Evolutionary conservation across 805 yeast species (phyloP), one percentile per base, ranked within the genome.

Genomic region (Yarrowia hollandica): DNA sequence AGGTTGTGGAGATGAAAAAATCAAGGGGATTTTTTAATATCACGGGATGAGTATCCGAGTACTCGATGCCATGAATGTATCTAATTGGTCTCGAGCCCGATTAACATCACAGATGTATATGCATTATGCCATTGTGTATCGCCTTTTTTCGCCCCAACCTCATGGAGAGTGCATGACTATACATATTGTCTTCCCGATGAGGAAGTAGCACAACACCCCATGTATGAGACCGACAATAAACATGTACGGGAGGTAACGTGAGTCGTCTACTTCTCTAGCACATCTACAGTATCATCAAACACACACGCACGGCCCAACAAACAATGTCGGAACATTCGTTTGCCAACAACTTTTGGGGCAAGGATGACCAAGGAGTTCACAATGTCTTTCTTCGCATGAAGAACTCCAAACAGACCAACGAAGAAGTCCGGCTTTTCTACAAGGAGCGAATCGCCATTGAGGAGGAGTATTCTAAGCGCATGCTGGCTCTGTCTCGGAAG

Each of bases 391-490:
- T 75, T 62, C 79, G 84, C 61, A 79, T 86, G 75, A 79, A 80
- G 64, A 77, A 81, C 61, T 82, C 90, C 8, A 75, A 80, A 37
- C 78, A 77, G 46, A 84, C 94, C 0, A 71, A 81, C 50, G 83
- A 82, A 25, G 80, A 77, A 26, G 65, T 84, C 15, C 68, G 73
- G 8, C 64, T 66, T 1, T 82, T 78, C 62, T 82, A 81, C 70
- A 79, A 75, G 61, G 87, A 83, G 60, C 66, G 78, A 34, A 72
- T 80, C 1, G 74, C 80, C 14, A 79, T 90, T 35, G 96, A 89
- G 66, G 86, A 83, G 62, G 96, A 90, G 22, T 88, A 87, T 66
- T 73, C 84, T 34, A 78, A 80, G 59, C 78, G 77, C 61, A 69
- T 90, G 64, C 73, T 73, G 41, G 75, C 78, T 14, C 72, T 89